Evolutionary conservation across 2,329 filamentous ascomycete species (phyloP).

Genomic region (Decorospora gaudefroyi): DNA sequence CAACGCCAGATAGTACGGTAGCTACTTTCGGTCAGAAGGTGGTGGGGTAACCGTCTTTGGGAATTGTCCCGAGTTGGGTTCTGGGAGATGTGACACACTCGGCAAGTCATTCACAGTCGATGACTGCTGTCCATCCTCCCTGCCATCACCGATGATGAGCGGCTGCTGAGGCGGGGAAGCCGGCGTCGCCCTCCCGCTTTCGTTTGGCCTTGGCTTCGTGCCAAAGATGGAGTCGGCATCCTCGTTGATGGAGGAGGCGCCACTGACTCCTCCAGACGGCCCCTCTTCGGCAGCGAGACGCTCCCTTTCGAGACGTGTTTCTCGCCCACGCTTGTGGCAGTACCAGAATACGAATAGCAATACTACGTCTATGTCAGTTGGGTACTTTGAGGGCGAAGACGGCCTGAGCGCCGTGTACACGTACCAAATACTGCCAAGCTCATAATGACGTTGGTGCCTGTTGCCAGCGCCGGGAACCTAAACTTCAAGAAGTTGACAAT

Average conservation of each 20-base stretch:
- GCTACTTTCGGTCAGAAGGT: constrained; percentile 18
- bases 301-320: constrained; percentile 74
- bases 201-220: constrained; percentile 24
- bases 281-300: constrained; percentile 47
- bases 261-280: constrained; percentile 34
- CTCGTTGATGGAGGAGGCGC: constrained; percentile 38
- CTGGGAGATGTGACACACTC: constrained; percentile 44
- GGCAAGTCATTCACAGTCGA: constrained; percentile 43
- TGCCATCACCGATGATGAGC: constrained; percentile 37
- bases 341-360: constrained; percentile 97
- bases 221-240: constrained; percentile 40
- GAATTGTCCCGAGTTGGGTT: constrained; percentile 31
- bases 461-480: constrained; percentile 84
- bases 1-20: too few relatives aligned
- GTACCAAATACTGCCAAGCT: constrained; percentile 84
- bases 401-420: too few relatives aligned
- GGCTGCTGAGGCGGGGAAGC: constrained; percentile 24
- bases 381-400: not conserved
- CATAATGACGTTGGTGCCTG: constrained; percentile 86
- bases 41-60: constrained; percentile 18
- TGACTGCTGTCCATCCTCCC: constrained; percentile 24
- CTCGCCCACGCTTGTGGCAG: constrained; percentile 91
- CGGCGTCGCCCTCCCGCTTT: constrained; percentile 18
- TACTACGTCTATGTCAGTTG: constrained; percentile 55
- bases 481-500: constrained; percentile 87